These are phyloP conservation scores for Mortierella antarctica DNA, from an alignment of 192 early-diverging fungal species.

Conservation along the genomic window DNA sequence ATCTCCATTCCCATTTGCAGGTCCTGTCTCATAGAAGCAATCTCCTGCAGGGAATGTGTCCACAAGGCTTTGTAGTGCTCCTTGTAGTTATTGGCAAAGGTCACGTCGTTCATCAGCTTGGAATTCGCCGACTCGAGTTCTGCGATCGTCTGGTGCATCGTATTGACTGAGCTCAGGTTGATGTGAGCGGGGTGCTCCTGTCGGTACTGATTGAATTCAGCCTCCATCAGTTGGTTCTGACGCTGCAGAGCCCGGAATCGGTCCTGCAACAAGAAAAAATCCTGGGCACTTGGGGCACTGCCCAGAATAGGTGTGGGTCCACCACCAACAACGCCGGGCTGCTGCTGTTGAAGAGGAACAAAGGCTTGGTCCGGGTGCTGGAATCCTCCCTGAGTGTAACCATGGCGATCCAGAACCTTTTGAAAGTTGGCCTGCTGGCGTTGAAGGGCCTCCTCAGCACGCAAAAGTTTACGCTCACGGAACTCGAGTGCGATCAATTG, in stretches of 20 bases:
- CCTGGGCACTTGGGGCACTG: slow-evolving; percentile 31
- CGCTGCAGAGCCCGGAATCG: slow-evolving; percentile 48
- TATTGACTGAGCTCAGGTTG: slow-evolving; percentile 26
- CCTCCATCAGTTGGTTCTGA: slow-evolving; percentile 48
- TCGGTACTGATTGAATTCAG: slow-evolving; percentile 48
- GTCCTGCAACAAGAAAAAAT: slow-evolving; percentile 49
- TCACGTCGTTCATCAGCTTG: slow-evolving; percentile 52
- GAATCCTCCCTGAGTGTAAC: slow-evolving; percentile 30
- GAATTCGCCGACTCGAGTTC: slow-evolving; percentile 45
- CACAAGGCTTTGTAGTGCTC: slow-evolving; percentile 51
- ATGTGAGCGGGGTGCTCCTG: slow-evolving; percentile 49
- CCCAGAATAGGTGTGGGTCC: slow-evolving; percentile 4
- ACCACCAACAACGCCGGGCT: neutral
- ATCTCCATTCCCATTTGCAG: slow-evolving; percentile 54
- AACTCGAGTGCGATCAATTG: slow-evolving; percentile 51
- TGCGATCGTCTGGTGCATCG: slow-evolving; percentile 40
- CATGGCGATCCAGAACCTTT: slow-evolving; percentile 48
- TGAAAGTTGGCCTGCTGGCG: slow-evolving; percentile 52
- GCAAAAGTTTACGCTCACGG: slow-evolving; percentile 49
- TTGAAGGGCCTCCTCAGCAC: slow-evolving; percentile 43
- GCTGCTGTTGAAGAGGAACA: neutral
- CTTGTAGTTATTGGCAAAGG: slow-evolving; percentile 54
- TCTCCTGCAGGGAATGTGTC: slow-evolving; percentile 52
- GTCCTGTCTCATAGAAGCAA: slow-evolving; percentile 51
- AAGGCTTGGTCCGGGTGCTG: slow-evolving; percentile 40